Conservation (phyloP, 2,329 filamentous ascomycete species). For the Paecilomyces niveus region DNA sequence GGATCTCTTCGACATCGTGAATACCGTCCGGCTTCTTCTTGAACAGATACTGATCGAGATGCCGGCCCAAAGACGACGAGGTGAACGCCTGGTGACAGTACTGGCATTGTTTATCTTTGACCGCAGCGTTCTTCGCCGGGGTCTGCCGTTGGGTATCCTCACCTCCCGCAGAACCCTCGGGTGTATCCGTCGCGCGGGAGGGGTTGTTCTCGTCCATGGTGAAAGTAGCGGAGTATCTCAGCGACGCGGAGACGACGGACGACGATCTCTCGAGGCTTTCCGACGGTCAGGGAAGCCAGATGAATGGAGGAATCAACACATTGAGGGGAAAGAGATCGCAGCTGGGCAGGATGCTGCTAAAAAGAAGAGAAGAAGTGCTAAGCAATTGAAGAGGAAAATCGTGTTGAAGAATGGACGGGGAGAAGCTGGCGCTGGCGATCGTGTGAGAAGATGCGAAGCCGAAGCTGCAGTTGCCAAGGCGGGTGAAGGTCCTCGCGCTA, state of each 20-base stretch:
- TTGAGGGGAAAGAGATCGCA: background rate
- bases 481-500: background rate
- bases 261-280: background rate
- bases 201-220: conserved; percentile 3
- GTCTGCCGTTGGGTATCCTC: background rate
- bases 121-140: conserved; percentile 39
- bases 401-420: background rate
- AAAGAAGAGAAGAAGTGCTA: background rate
- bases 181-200: conserved; percentile 3
- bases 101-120: conserved; percentile 81
- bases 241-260: background rate
- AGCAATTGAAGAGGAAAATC: background rate
- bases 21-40: conserved; percentile 90
- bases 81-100: conserved; percentile 89
- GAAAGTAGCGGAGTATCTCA: background rate
- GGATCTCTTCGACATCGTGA: conserved; percentile 85
- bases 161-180: conserved; percentile 4
- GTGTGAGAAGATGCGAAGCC: background rate
- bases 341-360: background rate
- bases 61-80: conserved; percentile 84
- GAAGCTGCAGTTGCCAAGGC: background rate
- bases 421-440: background rate
- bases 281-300: background rate
- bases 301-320: background rate
- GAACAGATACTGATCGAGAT: conserved; percentile 90